phyloP scores from a whole-genome alignment of 169 alveolate genomes.

The Plasmodium billcollinsi region DNA sequence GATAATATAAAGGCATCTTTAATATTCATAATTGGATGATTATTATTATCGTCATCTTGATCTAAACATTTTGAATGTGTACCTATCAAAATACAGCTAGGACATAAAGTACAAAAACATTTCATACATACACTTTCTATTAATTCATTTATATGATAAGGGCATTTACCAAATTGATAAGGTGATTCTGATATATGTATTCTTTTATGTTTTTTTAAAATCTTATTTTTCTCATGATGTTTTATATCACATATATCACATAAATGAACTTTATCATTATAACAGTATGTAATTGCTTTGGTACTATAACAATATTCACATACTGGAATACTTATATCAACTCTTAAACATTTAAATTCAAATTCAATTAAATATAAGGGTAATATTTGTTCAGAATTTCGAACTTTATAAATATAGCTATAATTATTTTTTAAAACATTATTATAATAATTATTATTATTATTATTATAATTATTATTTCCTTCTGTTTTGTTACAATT shows the following conservation, averaged over 20 bases:
- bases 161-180: constrained; percentile 91
- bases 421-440: constrained; percentile 2
- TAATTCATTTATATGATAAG: constrained; percentile 91
- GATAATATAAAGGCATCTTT: constrained; percentile 91
- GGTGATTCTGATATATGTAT: constrained; percentile 92
- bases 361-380: constrained; percentile 83
- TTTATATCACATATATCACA: constrained; percentile 90
- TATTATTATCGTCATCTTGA: constrained; percentile 83
- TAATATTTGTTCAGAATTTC: constrained; percentile 84
- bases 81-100: constrained; percentile 90
- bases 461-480: neutral
- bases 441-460: neutral
- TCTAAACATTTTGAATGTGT: constrained; percentile 82
- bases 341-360: constrained; percentile 83
- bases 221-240: constrained; percentile 88
- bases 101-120: constrained; percentile 89
- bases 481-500: neutral
- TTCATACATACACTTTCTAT: constrained; percentile 91
- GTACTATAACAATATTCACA: constrained; percentile 79
- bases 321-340: constrained; percentile 84
- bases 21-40: constrained; percentile 91
- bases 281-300: constrained; percentile 42
- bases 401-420: constrained; percentile 81
- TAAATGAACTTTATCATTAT: constrained; percentile 87
- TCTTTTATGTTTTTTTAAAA: constrained; percentile 89